A percentile compares a stretch with the other conserved stretches of the same genome.
Evolutionary conservation across 371 early-diverging fungal species (phyloP).

Genomic region (Mortierella sp.): DNA sequence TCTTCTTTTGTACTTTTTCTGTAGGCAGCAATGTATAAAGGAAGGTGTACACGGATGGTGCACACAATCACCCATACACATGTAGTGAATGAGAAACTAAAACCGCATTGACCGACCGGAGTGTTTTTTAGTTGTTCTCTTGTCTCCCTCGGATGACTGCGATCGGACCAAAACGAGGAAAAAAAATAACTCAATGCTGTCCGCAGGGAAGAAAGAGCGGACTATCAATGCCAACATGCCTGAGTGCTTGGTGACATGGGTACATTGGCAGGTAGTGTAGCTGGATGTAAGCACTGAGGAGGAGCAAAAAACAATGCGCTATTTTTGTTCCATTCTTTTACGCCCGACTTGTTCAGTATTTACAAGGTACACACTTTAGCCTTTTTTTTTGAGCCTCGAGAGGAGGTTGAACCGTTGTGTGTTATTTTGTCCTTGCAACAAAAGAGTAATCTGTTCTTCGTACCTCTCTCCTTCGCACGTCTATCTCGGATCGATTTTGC

Average conservation of each 20-base stretch:
- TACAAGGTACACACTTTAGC: neutral
- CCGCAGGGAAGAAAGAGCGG: neutral
- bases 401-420: neutral
- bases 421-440: neutral
- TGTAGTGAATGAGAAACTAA: neutral
- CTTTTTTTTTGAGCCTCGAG: neutral
- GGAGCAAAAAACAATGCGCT: neutral
- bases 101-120: slow-evolving; percentile 3
- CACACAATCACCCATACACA: neutral
- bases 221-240: neutral
- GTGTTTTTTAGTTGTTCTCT: slow-evolving; percentile 12
- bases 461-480: neutral
- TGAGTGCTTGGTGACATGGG: no score
- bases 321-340: neutral
- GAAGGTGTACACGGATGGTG: neutral
- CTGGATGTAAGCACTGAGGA: no score
- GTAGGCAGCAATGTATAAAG: neutral
- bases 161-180: neutral
- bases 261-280: no score
- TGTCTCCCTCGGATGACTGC: neutral
- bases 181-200: neutral
- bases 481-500: neutral
- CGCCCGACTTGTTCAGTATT: neutral
- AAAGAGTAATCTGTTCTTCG: neutral
- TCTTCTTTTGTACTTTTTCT: neutral